Conservation (phyloP, 1,284 basidiomycete species). For the Irpex rosettiformis region DNA sequence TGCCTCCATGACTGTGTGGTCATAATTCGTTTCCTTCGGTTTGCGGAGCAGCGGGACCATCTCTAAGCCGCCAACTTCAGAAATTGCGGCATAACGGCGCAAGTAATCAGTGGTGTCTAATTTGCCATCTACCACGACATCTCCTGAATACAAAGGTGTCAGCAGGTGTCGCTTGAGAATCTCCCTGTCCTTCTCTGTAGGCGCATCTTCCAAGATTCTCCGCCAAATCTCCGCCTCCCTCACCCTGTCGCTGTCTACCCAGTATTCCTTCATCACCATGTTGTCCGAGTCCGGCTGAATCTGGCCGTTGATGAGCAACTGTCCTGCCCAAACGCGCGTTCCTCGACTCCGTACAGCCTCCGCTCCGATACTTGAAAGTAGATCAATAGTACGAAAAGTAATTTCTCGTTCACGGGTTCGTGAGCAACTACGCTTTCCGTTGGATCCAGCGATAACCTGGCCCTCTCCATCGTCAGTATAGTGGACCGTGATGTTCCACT, state of each 20-base stretch:
- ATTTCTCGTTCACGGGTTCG: not conserved
- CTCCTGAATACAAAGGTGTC: not conserved
- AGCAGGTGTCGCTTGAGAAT: not conserved
- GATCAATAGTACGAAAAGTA: conserved; percentile 1
- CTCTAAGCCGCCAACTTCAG: not conserved
- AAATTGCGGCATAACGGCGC: not conserved
- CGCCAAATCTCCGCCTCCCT: not conserved
- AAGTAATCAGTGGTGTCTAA: too few species aligned
- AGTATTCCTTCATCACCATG: not conserved
- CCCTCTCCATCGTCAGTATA: too few species aligned
- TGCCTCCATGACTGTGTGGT: too few species aligned
- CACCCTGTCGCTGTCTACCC: not conserved
- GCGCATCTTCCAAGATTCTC: not conserved
- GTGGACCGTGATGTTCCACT: too few species aligned
- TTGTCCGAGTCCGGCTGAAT: not conserved
- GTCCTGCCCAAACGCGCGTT: conserved; percentile 8
- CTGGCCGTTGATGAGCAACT: not conserved
- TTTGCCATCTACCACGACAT: not conserved
- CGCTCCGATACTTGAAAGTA: conserved; percentile 1
- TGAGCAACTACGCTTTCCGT: too few species aligned
- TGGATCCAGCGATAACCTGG: too few species aligned
- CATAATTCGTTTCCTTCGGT: not conserved
- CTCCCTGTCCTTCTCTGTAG: not conserved
- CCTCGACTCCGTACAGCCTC: conserved; percentile 3
- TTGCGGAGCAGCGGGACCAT: not conserved